Conservation (phyloP, 148 eudicot genomes). For the Rhododendron vialii region DNA sequence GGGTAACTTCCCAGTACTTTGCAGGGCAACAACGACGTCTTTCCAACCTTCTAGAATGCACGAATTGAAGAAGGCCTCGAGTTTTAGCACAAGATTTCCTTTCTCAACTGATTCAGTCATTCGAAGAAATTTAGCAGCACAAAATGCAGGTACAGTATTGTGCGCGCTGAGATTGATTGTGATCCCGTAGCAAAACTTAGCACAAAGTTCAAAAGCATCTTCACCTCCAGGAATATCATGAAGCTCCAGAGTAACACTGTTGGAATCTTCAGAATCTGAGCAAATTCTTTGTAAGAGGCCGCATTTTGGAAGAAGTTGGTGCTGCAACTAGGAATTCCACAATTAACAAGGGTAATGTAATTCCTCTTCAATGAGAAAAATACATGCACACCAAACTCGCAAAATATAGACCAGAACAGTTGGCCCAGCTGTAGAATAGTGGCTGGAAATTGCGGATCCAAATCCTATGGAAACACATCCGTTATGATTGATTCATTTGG, state of each 20-base stretch:
- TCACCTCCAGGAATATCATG: conserved; percentile 61
- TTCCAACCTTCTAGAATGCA: conserved; percentile 68
- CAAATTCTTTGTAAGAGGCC: conserved; percentile 45
- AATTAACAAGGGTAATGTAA: conserved; percentile 11
- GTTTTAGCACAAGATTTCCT: conserved; percentile 42
- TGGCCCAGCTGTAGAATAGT: background rate
- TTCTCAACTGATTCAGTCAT: conserved; percentile 52
- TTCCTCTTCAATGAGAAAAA: conserved; percentile 1
- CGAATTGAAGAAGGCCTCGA: conserved; percentile 43
- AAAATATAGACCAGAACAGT: background rate
- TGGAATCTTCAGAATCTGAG: conserved; percentile 21
- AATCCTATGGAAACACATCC: background rate
- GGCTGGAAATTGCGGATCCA: background rate
- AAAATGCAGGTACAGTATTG: conserved; percentile 45
- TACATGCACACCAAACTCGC: background rate
- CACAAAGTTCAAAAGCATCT: conserved; percentile 58
- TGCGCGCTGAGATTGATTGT: conserved; percentile 50
- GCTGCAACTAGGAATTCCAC: conserved; percentile 36
- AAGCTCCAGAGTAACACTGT: conserved; percentile 27
- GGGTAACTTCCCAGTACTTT: conserved; percentile 24
- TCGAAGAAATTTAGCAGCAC: conserved; percentile 55
- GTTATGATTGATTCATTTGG: background rate
- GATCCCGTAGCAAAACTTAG: conserved; percentile 62
- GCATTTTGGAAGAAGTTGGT: conserved; percentile 42
- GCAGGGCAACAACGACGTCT: conserved; percentile 40